Percentiles rank a stretch among this genome's conserved stretches.
Evolutionary conservation across 768 basidiomycete genomes (phyloP).

Genomic region (Termitomyces sp.): DNA sequence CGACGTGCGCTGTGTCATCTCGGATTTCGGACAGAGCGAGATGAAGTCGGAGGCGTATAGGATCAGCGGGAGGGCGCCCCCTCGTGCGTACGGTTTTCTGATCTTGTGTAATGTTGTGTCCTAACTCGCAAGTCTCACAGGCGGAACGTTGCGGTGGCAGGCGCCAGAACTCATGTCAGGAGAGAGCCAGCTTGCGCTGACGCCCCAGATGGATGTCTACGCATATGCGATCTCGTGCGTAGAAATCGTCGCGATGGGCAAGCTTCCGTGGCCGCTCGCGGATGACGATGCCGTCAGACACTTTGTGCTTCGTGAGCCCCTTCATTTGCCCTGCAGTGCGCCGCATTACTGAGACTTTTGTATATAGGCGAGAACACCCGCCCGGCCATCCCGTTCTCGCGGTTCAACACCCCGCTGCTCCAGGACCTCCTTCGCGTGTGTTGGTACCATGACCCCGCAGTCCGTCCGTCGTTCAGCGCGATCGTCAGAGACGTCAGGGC

Average conservation of each 20-base stretch:
- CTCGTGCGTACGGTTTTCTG: slow-evolving; percentile 32
- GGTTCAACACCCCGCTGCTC: slow-evolving; percentile 25
- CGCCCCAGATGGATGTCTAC: slow-evolving; percentile 59
- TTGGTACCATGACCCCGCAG: slow-evolving; percentile 48
- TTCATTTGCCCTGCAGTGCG: not conserved
- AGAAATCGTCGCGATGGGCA: slow-evolving; percentile 59
- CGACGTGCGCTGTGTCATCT: slow-evolving; percentile 59
- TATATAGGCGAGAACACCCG: not conserved
- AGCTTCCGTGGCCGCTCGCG: slow-evolving; percentile 50
- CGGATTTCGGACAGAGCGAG: slow-evolving; percentile 81
- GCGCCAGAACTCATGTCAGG: slow-evolving; percentile 57
- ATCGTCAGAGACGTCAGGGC: slow-evolving; percentile 42
- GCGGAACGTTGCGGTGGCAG: slow-evolving; percentile 67
- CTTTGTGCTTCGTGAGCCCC: slow-evolving; percentile 43
- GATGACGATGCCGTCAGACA: slow-evolving; percentile 47
- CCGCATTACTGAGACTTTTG: slow-evolving; percentile 8
- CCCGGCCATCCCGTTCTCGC: not conserved
- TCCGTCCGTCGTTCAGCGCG: slow-evolving; percentile 48
- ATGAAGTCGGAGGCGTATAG: slow-evolving; percentile 69
- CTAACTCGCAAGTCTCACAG: not conserved
- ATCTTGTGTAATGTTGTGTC: not conserved
- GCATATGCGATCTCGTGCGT: slow-evolving; percentile 62
- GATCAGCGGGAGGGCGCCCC: slow-evolving; percentile 44
- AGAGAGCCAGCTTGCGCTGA: slow-evolving; percentile 28
- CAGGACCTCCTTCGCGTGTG: slow-evolving; percentile 44